These are phyloP conservation scores for Mycena galopus DNA, from an alignment of 768 basidiomycete species.

Conservation along the genomic window DNA sequence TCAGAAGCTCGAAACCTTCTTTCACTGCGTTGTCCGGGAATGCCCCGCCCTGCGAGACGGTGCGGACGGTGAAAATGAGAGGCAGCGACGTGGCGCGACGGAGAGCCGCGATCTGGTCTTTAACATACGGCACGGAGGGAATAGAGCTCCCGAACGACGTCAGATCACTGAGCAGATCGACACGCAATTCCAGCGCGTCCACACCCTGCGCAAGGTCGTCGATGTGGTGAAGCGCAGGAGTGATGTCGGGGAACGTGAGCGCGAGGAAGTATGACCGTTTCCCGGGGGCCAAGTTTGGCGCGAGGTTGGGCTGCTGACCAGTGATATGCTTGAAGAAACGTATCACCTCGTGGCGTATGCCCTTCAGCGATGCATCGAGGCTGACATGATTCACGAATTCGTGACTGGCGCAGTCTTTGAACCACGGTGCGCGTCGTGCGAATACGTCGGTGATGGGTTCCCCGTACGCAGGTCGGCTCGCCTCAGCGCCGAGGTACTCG, in stretches of 20 bases:
- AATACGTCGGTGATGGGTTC: slow-evolving; percentile 90
- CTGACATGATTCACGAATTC: slow-evolving; percentile 85
- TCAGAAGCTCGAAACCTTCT: slow-evolving; percentile 81
- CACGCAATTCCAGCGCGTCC: slow-evolving; percentile 94
- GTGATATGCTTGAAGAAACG: slow-evolving; percentile 94
- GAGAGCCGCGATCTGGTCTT: slow-evolving; percentile 83
- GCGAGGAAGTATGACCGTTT: slow-evolving; percentile 92
- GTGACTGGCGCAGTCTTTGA: slow-evolving; percentile 82
- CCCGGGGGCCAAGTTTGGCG: slow-evolving; percentile 63
- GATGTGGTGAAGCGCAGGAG: slow-evolving; percentile 73
- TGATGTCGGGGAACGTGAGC: slow-evolving; percentile 92
- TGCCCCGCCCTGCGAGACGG: slow-evolving; percentile 89
- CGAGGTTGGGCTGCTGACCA: slow-evolving; percentile 75
- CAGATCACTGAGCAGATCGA: slow-evolving; percentile 80
- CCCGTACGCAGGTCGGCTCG: slow-evolving; percentile 87
- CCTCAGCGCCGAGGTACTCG: slow-evolving; percentile 81
- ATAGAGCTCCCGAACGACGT: slow-evolving; percentile 66
- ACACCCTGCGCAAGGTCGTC: slow-evolving; percentile 84
- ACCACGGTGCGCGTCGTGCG: slow-evolving; percentile 88
- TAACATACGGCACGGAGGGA: slow-evolving; percentile 79
- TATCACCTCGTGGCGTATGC: slow-evolving; percentile 71
- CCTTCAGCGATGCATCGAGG: slow-evolving; percentile 44
- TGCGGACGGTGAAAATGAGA: slow-evolving; percentile 92
- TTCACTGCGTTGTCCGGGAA: slow-evolving; percentile 85
- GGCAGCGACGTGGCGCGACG: slow-evolving; percentile 85